Percentiles rank a stretch among this genome's conserved stretches.
Evolutionary conservation across 139 green algal species (phyloP).

Genomic region (Chlamydomonas incerta): DNA sequence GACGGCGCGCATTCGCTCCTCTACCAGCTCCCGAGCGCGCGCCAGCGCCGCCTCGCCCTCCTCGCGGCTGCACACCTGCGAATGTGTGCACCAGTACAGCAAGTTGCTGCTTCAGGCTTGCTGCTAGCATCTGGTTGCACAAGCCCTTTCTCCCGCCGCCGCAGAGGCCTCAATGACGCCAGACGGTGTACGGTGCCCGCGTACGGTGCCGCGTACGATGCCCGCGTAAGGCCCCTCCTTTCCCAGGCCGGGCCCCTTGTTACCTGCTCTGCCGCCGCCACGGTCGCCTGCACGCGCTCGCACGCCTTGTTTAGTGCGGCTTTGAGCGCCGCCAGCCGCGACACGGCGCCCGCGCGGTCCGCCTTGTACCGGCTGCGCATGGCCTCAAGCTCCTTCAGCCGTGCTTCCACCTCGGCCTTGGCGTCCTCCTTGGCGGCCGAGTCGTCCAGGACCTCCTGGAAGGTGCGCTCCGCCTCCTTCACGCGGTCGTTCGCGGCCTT

Average conservation of each 20-base stretch:
- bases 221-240: too few relatives aligned
- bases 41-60: conserved; percentile 17
- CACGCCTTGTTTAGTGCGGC: not conserved
- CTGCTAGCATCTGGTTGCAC: too few relatives aligned
- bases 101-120: too few relatives aligned
- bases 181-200: too few relatives aligned
- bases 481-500: not conserved
- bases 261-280: not conserved
- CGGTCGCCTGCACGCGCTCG: not conserved
- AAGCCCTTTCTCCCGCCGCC: too few relatives aligned
- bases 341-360: not conserved
- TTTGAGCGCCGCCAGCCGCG: not conserved
- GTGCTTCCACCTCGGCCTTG: not conserved
- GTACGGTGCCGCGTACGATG: too few relatives aligned
- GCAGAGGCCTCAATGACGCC: too few relatives aligned
- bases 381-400: not conserved
- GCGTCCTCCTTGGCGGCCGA: not conserved
- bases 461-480: not conserved
- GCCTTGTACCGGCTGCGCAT: not conserved
- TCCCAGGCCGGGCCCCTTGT: too few relatives aligned
- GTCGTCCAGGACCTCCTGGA: not conserved
- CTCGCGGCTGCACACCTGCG: conserved; percentile 38
- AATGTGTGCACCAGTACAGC: too few relatives aligned
- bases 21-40: not conserved
- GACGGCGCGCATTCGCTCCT: not conserved